Conservation (phyloP, 2,329 filamentous ascomycete genomes). For the Fusarium decemcellulare region DNA sequence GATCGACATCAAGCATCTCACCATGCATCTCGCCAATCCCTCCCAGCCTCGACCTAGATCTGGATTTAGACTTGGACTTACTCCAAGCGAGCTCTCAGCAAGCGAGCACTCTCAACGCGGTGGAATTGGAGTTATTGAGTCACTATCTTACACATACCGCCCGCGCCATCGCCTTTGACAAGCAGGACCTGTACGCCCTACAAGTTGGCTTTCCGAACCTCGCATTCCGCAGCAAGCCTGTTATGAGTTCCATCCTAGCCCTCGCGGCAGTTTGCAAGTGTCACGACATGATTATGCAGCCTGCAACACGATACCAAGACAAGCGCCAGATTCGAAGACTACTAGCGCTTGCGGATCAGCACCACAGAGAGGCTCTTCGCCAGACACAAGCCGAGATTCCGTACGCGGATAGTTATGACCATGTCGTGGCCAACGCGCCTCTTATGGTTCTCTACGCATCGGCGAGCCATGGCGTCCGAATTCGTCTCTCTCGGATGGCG, state of each 20-base stretch:
- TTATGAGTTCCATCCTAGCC: conserved; percentile 60
- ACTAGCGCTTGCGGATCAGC: conserved; percentile 51
- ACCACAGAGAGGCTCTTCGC: conserved; percentile 55
- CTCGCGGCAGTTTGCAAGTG: conserved; percentile 58
- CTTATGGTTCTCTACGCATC: conserved; percentile 60
- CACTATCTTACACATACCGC: conserved; percentile 61
- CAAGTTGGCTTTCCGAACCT: conserved; percentile 59
- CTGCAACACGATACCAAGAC: not conserved
- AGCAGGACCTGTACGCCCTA: conserved; percentile 56
- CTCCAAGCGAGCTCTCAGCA: not conserved
- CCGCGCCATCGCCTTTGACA: conserved; percentile 52
- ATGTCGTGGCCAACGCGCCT: conserved; percentile 49
- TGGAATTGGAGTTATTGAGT: conserved; percentile 55
- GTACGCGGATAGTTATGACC: conserved; percentile 47
- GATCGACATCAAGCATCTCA: conserved; percentile 8
- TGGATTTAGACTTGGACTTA: not conserved
- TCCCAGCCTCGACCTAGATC: not conserved
- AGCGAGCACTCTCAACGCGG: conserved; percentile 29
- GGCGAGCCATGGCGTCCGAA: conserved; percentile 54
- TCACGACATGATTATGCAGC: conserved; percentile 47
- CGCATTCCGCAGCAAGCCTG: conserved; percentile 54
- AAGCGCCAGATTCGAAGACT: conserved; percentile 28
- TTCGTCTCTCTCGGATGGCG: conserved; percentile 49
- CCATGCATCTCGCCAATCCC: conserved; percentile 13
- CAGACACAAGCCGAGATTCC: conserved; percentile 53